A percentile compares a stretch with the other conserved stretches of the same genome.
phyloP scores from a whole-genome alignment of 495 filamentous ascomycete species.

The Penicillium roqueforti region DNA sequence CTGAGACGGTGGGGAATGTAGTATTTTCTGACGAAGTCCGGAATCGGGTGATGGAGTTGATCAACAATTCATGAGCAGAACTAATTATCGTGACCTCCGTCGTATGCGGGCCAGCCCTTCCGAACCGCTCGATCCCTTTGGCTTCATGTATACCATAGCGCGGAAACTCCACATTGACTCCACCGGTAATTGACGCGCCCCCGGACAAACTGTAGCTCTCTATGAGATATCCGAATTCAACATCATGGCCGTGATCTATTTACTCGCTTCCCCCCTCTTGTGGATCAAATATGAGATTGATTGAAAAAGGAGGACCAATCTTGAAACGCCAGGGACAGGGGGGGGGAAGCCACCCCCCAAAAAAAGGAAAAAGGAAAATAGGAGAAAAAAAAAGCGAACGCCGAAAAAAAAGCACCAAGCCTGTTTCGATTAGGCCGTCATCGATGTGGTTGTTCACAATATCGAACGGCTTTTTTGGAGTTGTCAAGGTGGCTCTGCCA shows the following conservation, averaged over 20 bases:
- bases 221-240: background rate
- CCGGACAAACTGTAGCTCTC: background rate
- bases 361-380: background rate
- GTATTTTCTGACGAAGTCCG: conserved; percentile 2
- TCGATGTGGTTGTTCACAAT: conserved; percentile 12
- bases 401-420: conserved; percentile 1
- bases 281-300: background rate
- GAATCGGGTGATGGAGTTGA: conserved; percentile 5
- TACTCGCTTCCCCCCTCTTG: background rate
- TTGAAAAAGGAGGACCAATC: background rate
- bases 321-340: background rate
- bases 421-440: background rate
- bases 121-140: conserved; percentile 18
- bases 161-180: conserved; percentile 10
- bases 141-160: conserved; percentile 19
- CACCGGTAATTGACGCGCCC: background rate
- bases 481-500: conserved; percentile 15
- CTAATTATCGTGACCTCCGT: conserved; percentile 10
- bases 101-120: conserved; percentile 16
- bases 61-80: conserved; percentile 7
- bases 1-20: background rate
- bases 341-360: background rate
- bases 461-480: conserved; percentile 10
- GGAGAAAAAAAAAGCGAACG: conserved; percentile 1
- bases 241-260: background rate